Percentiles rank a stretch among this genome's conserved stretches.
Conservation (phyloP, 2,329 filamentous ascomycete genomes). For the Elsinoe arachidis region DNA sequence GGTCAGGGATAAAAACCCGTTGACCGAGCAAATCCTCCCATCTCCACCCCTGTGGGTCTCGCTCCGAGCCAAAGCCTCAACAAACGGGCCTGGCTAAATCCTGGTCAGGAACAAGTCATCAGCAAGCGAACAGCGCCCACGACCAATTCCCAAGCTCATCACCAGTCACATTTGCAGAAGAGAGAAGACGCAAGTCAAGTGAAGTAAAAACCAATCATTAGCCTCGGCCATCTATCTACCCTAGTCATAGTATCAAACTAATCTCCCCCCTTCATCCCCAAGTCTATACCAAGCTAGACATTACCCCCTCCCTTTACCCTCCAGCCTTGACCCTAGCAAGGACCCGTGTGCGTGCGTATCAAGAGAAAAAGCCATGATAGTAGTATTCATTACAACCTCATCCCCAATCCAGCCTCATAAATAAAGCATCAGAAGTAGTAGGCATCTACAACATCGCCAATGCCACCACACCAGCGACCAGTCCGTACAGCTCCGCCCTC, state of each 20-base stretch:
- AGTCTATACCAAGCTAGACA: slow-evolving; percentile 13
- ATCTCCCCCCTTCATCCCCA: slow-evolving; percentile 7
- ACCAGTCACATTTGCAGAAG: neutral
- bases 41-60: too few relatives aligned
- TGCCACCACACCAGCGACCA: slow-evolving; percentile 23
- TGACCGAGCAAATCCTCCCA: too few relatives aligned
- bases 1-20: too few relatives aligned
- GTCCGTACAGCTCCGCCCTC: slow-evolving; percentile 21
- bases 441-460: neutral
- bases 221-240: slow-evolving; percentile 12
- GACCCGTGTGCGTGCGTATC: neutral
- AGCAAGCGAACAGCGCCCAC: too few relatives aligned
- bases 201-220: neutral
- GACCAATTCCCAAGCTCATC: too few relatives aligned
- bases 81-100: too few relatives aligned
- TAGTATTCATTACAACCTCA: neutral
- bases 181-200: too few relatives aligned
- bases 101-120: too few relatives aligned
- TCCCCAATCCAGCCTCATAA: neutral
- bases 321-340: neutral
- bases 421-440: neutral
- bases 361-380: neutral
- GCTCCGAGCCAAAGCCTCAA: too few relatives aligned
- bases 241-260: slow-evolving; percentile 19
- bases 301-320: neutral